phyloP scores from a whole-genome alignment of 1,284 basidiomycete species.

The Leccinum solheimii region DNA sequence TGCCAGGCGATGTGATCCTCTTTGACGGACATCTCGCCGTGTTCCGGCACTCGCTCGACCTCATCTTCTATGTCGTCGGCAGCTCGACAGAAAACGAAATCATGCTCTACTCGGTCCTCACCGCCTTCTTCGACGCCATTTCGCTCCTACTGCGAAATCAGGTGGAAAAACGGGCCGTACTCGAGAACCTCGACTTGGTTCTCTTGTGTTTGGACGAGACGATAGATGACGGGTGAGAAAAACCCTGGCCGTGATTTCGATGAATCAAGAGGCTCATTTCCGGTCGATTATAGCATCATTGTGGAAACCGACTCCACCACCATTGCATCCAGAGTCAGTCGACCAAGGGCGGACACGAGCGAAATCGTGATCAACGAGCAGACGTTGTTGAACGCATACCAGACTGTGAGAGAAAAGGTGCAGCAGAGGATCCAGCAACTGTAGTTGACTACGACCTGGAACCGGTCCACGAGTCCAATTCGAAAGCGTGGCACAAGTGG shows the following conservation, averaged over 20 bases:
- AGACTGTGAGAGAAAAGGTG: slow-evolving; percentile 83
- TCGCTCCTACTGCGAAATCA: slow-evolving; percentile 86
- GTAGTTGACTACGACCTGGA: slow-evolving; percentile 10
- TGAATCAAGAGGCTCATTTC: slow-evolving; percentile 13
- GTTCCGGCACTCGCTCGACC: slow-evolving; percentile 92
- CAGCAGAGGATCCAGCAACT: slow-evolving; percentile 63
- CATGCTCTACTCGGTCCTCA: slow-evolving; percentile 87
- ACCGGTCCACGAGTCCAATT: neutral
- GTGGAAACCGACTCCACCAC: slow-evolving; percentile 96
- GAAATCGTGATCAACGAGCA: slow-evolving; percentile 99
- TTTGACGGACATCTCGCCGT: slow-evolving; percentile 91
- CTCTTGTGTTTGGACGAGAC: slow-evolving; percentile 95
- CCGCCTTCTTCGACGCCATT: slow-evolving; percentile 85
- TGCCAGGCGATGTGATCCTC: slow-evolving; percentile 89
- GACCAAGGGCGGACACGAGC: slow-evolving; percentile 89
- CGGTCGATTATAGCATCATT: slow-evolving; percentile 69
- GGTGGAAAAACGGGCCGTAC: slow-evolving; percentile 92
- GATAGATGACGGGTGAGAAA: slow-evolving; percentile 87
- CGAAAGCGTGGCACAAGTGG: neutral
- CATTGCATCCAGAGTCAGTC: slow-evolving; percentile 92
- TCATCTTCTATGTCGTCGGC: slow-evolving; percentile 94
- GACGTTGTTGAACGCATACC: slow-evolving; percentile 89
- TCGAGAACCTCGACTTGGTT: slow-evolving; percentile 95
- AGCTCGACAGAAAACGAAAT: slow-evolving; percentile 92
- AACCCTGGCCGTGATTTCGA: slow-evolving; percentile 17